Evolutionary conservation across 2,329 filamentous ascomycete genomes (phyloP), one percentile per base, ranked within the genome.

Genomic region (Fonsecaea multimorphosa): DNA sequence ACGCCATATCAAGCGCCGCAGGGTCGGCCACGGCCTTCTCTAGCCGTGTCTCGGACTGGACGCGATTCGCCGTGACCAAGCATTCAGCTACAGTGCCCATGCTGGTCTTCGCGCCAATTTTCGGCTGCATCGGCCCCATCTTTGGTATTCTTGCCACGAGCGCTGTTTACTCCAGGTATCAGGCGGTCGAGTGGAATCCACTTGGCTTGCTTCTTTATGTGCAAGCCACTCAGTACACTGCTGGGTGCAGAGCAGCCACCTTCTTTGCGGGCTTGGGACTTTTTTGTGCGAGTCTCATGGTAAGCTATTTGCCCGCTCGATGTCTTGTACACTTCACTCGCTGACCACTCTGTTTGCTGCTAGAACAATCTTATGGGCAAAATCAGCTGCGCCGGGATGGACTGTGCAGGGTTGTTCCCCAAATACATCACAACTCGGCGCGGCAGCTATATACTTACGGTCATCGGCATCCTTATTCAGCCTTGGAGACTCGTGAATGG

Each of bases 41-140:
- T 19, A 51, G 49, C 27, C 60, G 60, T 5, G 34, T 62, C 19
- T 62, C 60, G 12, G 60, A 62, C 60, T 62, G 60, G 60, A 62
- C 60, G 14, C 60, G 60, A 2, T 62, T 62, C 52, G 29, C 60
- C 31, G 9, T 19, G 16, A 62, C 29, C 11, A 62, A 62, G 51
- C 12, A 62, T 19, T 11, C 49, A 5, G n/a, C 46, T 22, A 62
- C 49, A 1, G 3, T 62, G 16, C 31, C 46, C 29, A 56, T 62
- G n/a, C 46, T 62, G 32, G 52, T 46, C 29, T 22, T 24, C 46
- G 60, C 60, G 8, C 32, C 60, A 1, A 8, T 46, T 11, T 51
- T 51, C 3, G 52, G 46, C 22, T 62, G 60, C 51, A 40, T 62
- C 24, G 31, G 24, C 2, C 60, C 52, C 9, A 2, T 62, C 22